These are phyloP conservation scores for Pythium apleroticum DNA, from an alignment of 352 stramenopile genomes.

Conservation along the genomic window DNA sequence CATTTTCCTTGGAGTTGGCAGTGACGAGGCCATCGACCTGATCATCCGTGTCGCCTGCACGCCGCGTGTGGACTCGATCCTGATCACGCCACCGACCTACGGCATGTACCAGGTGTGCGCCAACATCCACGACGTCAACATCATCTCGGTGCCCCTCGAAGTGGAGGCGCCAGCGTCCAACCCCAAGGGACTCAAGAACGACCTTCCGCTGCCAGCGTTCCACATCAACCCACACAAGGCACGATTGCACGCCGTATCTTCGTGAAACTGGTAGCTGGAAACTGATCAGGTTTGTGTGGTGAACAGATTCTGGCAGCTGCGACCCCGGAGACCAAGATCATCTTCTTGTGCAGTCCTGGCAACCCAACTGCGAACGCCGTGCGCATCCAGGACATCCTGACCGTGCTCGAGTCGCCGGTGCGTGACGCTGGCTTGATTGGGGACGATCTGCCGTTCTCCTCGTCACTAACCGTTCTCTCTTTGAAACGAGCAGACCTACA, in stretches of 20 bases:
- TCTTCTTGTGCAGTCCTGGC: slow-evolving; percentile 97
- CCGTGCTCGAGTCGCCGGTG: slow-evolving; percentile 82
- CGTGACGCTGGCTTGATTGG: slow-evolving; percentile 7
- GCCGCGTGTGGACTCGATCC: slow-evolving; percentile 91
- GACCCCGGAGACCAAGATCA: slow-evolving; percentile 93
- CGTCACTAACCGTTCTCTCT: neutral
- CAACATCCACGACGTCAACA: slow-evolving; percentile 97
- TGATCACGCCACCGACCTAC: slow-evolving; percentile 98
- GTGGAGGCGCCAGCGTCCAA: slow-evolving; percentile 60
- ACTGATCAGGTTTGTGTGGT: neutral
- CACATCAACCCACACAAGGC: slow-evolving; percentile 81
- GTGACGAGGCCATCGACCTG: slow-evolving; percentile 98
- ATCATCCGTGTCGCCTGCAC: slow-evolving; percentile 97
- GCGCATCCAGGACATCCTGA: slow-evolving; percentile 88
- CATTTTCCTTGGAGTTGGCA: slow-evolving; percentile 98
- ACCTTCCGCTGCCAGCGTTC: slow-evolving; percentile 61
- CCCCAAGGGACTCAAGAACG: slow-evolving; percentile 59
- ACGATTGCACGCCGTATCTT: neutral
- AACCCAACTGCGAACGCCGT: slow-evolving; percentile 97
- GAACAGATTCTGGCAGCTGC: slow-evolving; percentile 87
- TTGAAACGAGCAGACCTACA: slow-evolving; percentile 51
- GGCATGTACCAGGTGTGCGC: slow-evolving; percentile 99
- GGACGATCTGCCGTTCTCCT: no score
- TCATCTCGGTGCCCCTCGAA: slow-evolving; percentile 92
- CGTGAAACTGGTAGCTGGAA: neutral